Evolutionary conservation across 176 grass and related monocot genomes (phyloP).

Genomic region (Hyparrhenia diplandra): DNA sequence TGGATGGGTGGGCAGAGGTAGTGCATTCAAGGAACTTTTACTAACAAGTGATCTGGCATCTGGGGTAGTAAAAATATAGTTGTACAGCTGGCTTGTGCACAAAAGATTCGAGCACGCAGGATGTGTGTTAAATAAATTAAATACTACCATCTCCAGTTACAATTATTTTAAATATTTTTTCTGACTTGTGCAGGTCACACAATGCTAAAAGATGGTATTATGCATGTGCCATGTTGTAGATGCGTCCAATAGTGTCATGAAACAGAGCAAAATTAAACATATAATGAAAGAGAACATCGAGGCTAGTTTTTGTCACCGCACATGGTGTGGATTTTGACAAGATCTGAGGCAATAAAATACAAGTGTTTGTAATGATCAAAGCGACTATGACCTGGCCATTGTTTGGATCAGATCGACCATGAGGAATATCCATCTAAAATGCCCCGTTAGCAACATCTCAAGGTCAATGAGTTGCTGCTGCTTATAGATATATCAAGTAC

Average conservation of each 20-base stretch:
- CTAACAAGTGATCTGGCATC: too few relatives aligned
- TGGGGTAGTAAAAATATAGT: background rate
- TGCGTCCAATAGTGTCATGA: background rate
- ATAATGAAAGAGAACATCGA: background rate
- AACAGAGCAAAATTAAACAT: background rate
- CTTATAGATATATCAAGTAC: too few relatives aligned
- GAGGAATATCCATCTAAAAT: slow-evolving; percentile 7
- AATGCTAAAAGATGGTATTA: background rate
- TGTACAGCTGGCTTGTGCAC: background rate
- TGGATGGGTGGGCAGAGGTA: too few relatives aligned
- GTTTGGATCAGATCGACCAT: background rate
- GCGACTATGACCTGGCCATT: background rate
- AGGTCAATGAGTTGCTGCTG: background rate
- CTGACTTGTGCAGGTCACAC: background rate
- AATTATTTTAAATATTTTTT: background rate
- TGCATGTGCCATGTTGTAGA: background rate
- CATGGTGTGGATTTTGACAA: background rate
- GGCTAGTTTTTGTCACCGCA: background rate
- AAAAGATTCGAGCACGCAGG: background rate
- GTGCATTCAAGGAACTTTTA: too few relatives aligned
- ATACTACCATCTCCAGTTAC: background rate
- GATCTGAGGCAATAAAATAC: background rate
- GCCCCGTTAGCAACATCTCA: background rate
- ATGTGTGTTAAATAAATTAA: background rate
- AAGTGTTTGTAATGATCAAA: background rate